Percentiles rank a stretch among this genome's conserved stretches.
Conservation (phyloP, 371 early-diverging fungal genomes). For the Phascolomyces articulosus region DNA sequence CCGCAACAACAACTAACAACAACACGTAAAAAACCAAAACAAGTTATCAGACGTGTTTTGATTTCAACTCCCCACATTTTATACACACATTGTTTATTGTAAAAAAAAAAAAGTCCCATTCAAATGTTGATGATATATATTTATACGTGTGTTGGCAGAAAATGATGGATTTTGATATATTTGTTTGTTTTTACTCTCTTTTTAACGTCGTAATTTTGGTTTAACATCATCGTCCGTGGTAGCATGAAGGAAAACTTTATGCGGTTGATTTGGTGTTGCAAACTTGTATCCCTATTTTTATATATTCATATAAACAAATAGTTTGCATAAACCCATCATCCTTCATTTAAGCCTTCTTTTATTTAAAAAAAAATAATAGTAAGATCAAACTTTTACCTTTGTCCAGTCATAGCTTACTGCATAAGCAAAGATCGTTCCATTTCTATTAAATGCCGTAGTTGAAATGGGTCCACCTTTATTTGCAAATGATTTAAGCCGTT, state of each 20-base stretch:
- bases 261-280: constrained; percentile 29
- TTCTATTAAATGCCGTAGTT: constrained; percentile 80
- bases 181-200: not conserved
- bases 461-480: constrained; percentile 72
- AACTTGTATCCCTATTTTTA: constrained; percentile 40
- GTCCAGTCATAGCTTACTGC: constrained; percentile 97
- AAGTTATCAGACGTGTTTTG: not conserved
- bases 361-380: not conserved
- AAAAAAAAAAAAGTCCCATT: not conserved
- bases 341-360: not conserved
- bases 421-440: constrained; percentile 92
- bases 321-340: not conserved
- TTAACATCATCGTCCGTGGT: constrained; percentile 71
- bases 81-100: not conserved
- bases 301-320: too few species aligned
- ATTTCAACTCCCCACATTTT: not conserved
- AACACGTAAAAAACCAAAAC: not conserved
- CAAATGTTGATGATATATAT: too few species aligned
- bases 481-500: constrained; percentile 70
- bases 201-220: constrained; percentile 30
- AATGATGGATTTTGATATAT: not conserved
- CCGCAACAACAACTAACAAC: too few species aligned
- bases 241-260: constrained; percentile 66
- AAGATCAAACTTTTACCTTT: constrained; percentile 58
- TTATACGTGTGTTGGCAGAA: too few species aligned